Percentiles rank a stretch among this genome's conserved stretches.
These are phyloP conservation scores for Fusarium graminum DNA, from an alignment of 2,329 filamentous ascomycete species.

Conservation along the genomic window DNA sequence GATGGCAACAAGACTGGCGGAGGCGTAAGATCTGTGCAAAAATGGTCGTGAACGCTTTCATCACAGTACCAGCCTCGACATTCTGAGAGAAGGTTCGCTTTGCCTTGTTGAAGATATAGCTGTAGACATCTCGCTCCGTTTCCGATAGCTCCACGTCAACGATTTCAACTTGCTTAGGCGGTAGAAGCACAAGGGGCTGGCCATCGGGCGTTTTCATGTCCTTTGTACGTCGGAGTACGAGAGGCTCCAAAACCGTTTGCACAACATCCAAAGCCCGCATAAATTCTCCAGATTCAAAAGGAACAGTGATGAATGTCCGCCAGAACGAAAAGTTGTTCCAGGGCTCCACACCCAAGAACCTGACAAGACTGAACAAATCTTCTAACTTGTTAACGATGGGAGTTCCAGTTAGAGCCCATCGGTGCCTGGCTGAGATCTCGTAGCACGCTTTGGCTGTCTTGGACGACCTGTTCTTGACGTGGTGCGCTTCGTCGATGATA, in stretches of 20 bases:
- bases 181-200: slow-evolving; percentile 79
- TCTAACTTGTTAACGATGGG: slow-evolving; percentile 97
- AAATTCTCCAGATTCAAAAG: slow-evolving; percentile 96
- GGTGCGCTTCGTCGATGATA: slow-evolving; percentile 94
- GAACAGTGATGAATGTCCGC: slow-evolving; percentile 98
- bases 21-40: slow-evolving; percentile 96
- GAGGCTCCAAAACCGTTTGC: slow-evolving; percentile 92
- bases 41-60: slow-evolving; percentile 97
- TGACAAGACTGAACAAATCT: slow-evolving; percentile 92
- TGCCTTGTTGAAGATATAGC: slow-evolving; percentile 86
- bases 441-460: slow-evolving; percentile 98
- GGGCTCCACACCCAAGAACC: slow-evolving; percentile 93
- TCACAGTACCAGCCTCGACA: slow-evolving; percentile 88
- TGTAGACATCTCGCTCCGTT: slow-evolving; percentile 89
- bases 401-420: slow-evolving; percentile 95
- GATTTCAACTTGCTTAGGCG: slow-evolving; percentile 84
- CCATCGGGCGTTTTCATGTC: slow-evolving; percentile 97
- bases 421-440: slow-evolving; percentile 84
- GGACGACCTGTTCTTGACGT: slow-evolving; percentile 89
- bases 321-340: slow-evolving; percentile 99
- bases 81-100: slow-evolving; percentile 89
- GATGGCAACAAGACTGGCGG: slow-evolving; percentile 94
- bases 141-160: slow-evolving; percentile 88
- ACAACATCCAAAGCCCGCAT: slow-evolving; percentile 95
- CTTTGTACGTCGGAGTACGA: slow-evolving; percentile 96